phyloP scores from a whole-genome alignment of 2,329 filamentous ascomycete genomes.

The Ceratocystiopsis minuta region DNA sequence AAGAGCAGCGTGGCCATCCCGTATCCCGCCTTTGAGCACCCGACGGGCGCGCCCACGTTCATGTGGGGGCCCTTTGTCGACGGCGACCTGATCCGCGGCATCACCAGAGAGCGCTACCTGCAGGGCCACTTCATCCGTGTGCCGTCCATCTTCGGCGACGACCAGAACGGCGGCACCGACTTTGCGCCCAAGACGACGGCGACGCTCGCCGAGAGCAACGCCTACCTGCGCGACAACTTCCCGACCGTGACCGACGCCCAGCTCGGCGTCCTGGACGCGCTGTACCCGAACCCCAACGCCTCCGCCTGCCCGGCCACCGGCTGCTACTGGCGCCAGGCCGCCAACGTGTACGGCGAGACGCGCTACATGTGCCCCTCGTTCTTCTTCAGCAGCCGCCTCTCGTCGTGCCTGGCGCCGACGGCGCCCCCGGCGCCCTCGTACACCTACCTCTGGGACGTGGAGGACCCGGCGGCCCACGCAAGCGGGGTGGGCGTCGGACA shows the following conservation, averaged over 20 bases:
- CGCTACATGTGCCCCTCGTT: slow-evolving; percentile 27
- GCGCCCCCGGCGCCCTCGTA: slow-evolving; percentile 6
- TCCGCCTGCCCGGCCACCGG: not conserved
- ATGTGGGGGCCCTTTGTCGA: slow-evolving; percentile 35
- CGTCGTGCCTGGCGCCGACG: slow-evolving; percentile 14
- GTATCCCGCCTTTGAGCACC: slow-evolving; percentile 12
- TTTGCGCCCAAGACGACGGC: slow-evolving; percentile 24
- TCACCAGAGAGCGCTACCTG: slow-evolving; percentile 22
- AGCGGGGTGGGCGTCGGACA: slow-evolving; percentile 29
- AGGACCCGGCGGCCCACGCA: slow-evolving; percentile 18
- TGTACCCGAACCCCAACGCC: slow-evolving; percentile 14
- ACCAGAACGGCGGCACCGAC: slow-evolving; percentile 27
- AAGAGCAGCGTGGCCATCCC: slow-evolving; percentile 22
- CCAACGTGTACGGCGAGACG: slow-evolving; percentile 25
- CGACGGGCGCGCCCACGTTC: slow-evolving; percentile 14
- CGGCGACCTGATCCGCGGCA: slow-evolving; percentile 24
- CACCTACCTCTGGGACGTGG: slow-evolving; percentile 31
- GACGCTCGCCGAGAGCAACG: slow-evolving; percentile 14
- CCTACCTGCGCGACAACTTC: slow-evolving; percentile 29
- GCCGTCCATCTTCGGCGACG: slow-evolving; percentile 26
- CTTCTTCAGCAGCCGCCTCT: slow-evolving; percentile 16
- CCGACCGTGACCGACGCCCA: slow-evolving; percentile 12
- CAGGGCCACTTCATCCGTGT: slow-evolving; percentile 23
- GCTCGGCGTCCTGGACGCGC: too few species aligned
- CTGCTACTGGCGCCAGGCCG: slow-evolving; percentile 1